Percentiles rank a stretch among this genome's conserved stretches.
These are phyloP conservation scores for Prunus salicina DNA, from an alignment of 306 rosid genomes.

Conservation along the genomic window DNA sequence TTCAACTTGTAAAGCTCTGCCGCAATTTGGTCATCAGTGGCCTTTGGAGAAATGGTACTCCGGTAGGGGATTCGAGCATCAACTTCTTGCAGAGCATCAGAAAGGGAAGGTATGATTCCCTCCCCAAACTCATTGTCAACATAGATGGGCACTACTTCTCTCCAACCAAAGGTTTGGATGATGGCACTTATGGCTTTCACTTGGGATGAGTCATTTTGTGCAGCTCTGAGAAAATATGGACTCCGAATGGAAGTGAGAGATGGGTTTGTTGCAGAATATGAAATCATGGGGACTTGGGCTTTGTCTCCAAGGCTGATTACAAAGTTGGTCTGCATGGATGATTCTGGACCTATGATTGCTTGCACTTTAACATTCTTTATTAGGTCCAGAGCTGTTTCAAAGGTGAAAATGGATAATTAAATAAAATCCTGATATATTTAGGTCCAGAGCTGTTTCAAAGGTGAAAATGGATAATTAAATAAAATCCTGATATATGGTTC, in stretches of 20 bases:
- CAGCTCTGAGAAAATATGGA: constrained; percentile 38
- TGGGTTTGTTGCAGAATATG: constrained; percentile 51
- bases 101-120: constrained; percentile 39
- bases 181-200: constrained; percentile 33
- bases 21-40: constrained; percentile 32
- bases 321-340: constrained; percentile 46
- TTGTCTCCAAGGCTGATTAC: constrained; percentile 43
- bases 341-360: constrained; percentile 44
- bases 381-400: constrained; percentile 15
- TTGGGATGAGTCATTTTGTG: constrained; percentile 43
- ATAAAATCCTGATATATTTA: neutral
- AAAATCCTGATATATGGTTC: neutral
- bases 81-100: constrained; percentile 36
- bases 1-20: constrained; percentile 43
- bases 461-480: neutral
- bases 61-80: constrained; percentile 32
- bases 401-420: neutral
- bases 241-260: constrained; percentile 32
- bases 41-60: constrained; percentile 27
- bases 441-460: constrained; percentile 11
- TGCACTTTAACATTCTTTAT: constrained; percentile 21
- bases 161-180: constrained; percentile 43
- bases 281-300: constrained; percentile 46
- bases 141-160: constrained; percentile 9
- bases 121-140: constrained; percentile 33